These are phyloP conservation scores for Ceriops zippeliana DNA, from an alignment of 345 rosid species.

Conservation along the genomic window DNA sequence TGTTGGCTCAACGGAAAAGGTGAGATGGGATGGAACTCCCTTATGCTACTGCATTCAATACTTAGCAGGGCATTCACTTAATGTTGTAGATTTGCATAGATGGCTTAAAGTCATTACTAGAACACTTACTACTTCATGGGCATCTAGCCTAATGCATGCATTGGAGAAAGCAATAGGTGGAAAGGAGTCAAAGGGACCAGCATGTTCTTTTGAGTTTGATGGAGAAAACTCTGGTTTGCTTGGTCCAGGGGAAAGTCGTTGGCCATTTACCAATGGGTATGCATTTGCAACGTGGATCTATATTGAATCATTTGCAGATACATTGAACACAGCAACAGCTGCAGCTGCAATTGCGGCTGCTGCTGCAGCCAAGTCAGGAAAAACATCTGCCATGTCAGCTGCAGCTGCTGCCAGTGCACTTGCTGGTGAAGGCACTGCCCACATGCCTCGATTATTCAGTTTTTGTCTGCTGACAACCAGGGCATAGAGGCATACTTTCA, in stretches of 20 bases:
- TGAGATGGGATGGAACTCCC: slow-evolving; percentile 73
- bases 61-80: slow-evolving; percentile 86
- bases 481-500: slow-evolving; percentile 97
- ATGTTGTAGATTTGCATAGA: slow-evolving; percentile 71
- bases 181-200: slow-evolving; percentile 93
- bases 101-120: slow-evolving; percentile 74
- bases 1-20: slow-evolving; percentile 37
- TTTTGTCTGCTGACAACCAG: slow-evolving; percentile 93
- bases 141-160: slow-evolving; percentile 65
- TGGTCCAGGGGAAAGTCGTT: slow-evolving; percentile 98
- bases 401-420: slow-evolving; percentile 99
- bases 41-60: slow-evolving; percentile 80
- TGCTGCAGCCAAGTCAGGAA: slow-evolving; percentile 95
- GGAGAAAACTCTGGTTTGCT: slow-evolving; percentile 99
- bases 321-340: slow-evolving; percentile 94
- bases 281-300: slow-evolving; percentile 97
- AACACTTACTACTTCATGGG: slow-evolving; percentile 63
- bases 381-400: slow-evolving; percentile 98
- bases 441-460: slow-evolving; percentile 98
- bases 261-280: slow-evolving; percentile 96
- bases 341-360: slow-evolving; percentile 99
- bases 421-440: slow-evolving; percentile 98
- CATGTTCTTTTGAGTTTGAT: slow-evolving; percentile 91
- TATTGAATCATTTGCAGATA: slow-evolving; percentile 97
- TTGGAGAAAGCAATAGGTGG: slow-evolving; percentile 90